Evolutionary conservation across 2,329 filamentous ascomycete genomes (phyloP).

Genomic region (Diaporthe eres): DNA sequence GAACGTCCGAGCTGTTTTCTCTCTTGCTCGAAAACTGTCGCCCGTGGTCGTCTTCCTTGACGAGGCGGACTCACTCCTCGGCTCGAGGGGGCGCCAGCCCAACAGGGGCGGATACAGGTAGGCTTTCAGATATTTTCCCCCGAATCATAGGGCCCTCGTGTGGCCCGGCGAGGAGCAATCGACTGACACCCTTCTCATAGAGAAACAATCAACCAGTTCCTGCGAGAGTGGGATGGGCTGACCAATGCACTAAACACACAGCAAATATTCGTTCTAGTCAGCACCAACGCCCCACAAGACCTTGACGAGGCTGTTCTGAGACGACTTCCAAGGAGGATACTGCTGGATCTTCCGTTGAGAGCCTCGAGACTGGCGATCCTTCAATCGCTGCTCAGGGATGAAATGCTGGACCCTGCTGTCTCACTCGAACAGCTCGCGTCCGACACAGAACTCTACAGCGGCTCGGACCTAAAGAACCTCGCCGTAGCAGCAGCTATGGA

Average conservation of each 20-base stretch:
- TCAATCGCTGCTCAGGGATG: conserved; percentile 78
- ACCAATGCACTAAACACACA: conserved; percentile 67
- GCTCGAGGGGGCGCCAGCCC: conserved; percentile 76
- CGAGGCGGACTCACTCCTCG: conserved; percentile 94
- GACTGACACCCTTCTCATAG: neutral
- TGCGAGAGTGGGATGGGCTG: conserved; percentile 97
- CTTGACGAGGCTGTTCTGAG: conserved; percentile 89
- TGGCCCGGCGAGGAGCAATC: neutral
- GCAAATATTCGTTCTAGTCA: conserved; percentile 97
- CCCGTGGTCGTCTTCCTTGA: conserved; percentile 98
- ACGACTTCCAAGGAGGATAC: conserved; percentile 79
- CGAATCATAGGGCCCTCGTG: neutral
- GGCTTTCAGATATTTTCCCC: neutral
- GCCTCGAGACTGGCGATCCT: conserved; percentile 73
- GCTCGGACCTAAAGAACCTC: conserved; percentile 86
- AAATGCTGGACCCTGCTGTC: conserved; percentile 73
- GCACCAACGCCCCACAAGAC: conserved; percentile 95
- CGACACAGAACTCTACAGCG: conserved; percentile 83
- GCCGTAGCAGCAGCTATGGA: conserved; percentile 85
- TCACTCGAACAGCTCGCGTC: conserved; percentile 74
- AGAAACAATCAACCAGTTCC: conserved; percentile 95
- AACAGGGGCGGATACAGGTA: conserved; percentile 78
- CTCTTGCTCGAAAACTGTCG: conserved; percentile 88
- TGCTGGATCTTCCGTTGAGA: conserved; percentile 79
- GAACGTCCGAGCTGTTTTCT: conserved; percentile 93